Conservation (phyloP, 1,284 basidiomycete species). For the Moesziomyces globuligerus region DNA sequence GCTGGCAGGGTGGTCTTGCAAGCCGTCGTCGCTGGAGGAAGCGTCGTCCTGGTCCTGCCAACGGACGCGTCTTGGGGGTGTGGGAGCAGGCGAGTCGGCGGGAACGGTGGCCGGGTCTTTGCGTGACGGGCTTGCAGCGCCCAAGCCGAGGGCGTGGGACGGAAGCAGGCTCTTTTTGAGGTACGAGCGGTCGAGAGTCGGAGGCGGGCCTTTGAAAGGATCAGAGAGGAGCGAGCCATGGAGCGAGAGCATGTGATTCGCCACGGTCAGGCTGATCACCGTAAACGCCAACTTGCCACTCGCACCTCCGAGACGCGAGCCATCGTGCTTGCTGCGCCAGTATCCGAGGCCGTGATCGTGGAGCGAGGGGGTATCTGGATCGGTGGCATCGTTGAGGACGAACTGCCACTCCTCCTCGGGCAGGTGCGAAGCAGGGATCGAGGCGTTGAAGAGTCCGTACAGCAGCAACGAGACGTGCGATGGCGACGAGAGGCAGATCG, state of each 20-base stretch:
- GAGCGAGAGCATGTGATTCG: constrained; percentile 93
- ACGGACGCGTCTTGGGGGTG: constrained; percentile 27
- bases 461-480: constrained; percentile 93
- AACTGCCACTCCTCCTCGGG: constrained; percentile 84
- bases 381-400: constrained; percentile 74
- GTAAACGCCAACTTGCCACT: constrained; percentile 83
- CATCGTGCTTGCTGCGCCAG: constrained; percentile 82
- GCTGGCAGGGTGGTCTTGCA: constrained; percentile 7
- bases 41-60: constrained; percentile 42
- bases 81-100: neutral
- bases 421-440: constrained; percentile 92
- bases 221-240: constrained; percentile 87
- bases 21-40: neutral
- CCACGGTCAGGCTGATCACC: constrained; percentile 89
- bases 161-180: constrained; percentile 44
- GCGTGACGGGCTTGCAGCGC: neutral
- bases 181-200: constrained; percentile 38
- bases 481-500: constrained; percentile 87
- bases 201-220: constrained; percentile 75
- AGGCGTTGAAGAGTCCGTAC: constrained; percentile 95
- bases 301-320: constrained; percentile 77
- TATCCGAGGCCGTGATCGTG: constrained; percentile 71
- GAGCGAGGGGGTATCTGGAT: neutral
- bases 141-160: constrained; percentile 31
- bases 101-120: neutral